phyloP scores from a whole-genome alignment of 371 early-diverging fungal genomes.

The Mortierella sp. region DNA sequence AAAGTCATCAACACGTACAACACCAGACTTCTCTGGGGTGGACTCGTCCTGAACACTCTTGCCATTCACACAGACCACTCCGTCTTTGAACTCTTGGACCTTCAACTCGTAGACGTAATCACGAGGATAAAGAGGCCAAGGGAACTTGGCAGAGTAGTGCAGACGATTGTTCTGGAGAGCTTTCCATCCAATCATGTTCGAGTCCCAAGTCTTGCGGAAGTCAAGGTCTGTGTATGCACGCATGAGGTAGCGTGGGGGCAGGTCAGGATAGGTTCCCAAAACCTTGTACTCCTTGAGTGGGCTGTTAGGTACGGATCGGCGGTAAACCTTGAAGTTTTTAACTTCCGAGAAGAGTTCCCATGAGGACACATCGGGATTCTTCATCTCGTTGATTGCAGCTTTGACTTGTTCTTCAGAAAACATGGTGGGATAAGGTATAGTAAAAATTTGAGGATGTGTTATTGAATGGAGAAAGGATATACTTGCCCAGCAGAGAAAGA shows the following conservation, averaged over 20 bases:
- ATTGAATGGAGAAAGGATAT: neutral
- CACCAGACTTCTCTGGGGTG: constrained; percentile 54
- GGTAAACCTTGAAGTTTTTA: constrained; percentile 38
- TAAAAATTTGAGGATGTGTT: neutral
- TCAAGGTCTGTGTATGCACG: constrained; percentile 56
- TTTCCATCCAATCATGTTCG: constrained; percentile 59
- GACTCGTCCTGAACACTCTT: constrained; percentile 53
- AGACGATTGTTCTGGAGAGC: constrained; percentile 39
- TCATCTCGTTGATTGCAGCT: constrained; percentile 35
- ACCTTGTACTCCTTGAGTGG: constrained; percentile 51
- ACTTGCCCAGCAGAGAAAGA: neutral
- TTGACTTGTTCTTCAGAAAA: constrained; percentile 49
- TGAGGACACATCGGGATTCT: constrained; percentile 22
- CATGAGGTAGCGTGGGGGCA: constrained; percentile 40
- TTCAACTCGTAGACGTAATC: constrained; percentile 63
- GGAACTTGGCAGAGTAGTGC: constrained; percentile 55
- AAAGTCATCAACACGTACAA: constrained; percentile 63
- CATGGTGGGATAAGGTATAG: constrained; percentile 1
- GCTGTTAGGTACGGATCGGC: constrained; percentile 31
- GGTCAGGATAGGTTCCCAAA: constrained; percentile 34
- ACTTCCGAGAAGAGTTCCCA: constrained; percentile 44
- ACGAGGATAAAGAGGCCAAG: constrained; percentile 64
- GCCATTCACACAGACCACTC: constrained; percentile 59
- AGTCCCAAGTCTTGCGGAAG: constrained; percentile 64
- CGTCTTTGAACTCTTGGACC: constrained; percentile 44